phyloP scores from a whole-genome alignment of 2,329 filamentous ascomycete genomes.

The Hymenoscyphus repandus region DNA sequence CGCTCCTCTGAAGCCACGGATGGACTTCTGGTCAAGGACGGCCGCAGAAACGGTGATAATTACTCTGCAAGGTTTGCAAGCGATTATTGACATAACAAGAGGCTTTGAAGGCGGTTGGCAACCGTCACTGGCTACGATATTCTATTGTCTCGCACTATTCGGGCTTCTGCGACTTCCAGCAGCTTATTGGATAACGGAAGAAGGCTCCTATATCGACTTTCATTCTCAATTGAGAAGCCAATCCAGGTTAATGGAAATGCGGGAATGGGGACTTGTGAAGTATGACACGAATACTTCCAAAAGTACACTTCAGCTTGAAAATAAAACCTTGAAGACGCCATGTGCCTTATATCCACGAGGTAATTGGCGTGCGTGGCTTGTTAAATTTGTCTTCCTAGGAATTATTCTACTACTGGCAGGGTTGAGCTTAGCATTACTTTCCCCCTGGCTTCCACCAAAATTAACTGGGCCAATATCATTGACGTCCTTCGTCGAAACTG shows the following conservation, averaged over 20 bases:
- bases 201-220: neutral
- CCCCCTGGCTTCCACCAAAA: neutral
- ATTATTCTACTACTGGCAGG: neutral
- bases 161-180: constrained; percentile 3
- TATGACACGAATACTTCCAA: neutral
- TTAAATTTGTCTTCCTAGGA: neutral
- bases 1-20: neutral
- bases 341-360: neutral
- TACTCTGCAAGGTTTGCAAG: constrained; percentile 1
- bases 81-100: neutral
- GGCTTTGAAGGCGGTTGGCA: neutral
- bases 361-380: neutral
- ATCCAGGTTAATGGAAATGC: neutral
- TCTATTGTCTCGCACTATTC: neutral
- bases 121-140: neutral
- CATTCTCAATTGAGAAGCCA: neutral
- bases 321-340: neutral
- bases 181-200: constrained; percentile 1
- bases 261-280: neutral
- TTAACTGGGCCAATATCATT: neutral
- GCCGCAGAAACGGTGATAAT: neutral
- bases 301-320: too few species aligned
- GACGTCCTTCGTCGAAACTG: neutral
- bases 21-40: neutral
- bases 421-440: neutral